Evolutionary conservation across 345 rosid species (phyloP), one percentile per base, ranked within the genome.

Genomic region (Gossypium mustelinum): DNA sequence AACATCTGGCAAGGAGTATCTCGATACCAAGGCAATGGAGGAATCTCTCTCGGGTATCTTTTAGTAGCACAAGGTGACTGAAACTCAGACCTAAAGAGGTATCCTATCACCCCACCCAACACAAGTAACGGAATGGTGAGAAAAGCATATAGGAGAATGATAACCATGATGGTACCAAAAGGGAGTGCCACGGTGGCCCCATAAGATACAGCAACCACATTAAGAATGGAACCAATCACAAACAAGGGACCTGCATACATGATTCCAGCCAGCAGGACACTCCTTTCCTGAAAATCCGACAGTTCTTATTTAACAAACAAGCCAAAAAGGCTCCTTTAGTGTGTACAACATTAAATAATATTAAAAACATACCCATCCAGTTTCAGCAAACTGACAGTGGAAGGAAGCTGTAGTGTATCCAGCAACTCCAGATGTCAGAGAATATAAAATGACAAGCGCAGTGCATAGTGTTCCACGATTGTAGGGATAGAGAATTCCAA

Each of bases 111-210:
- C 75, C 97, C 93, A 70, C 98, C 97, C 76, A 94, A 81, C 73
- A 82, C 85, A 79, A 92, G 88, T 82, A 92, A 79, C 58, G 94
- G 98, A 73, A 87, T 48, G 29, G 82, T 67, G 22, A 88, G 64
- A 77, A 89, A 68, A 47, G 81, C 72, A 62, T 81, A 83, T 39
- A 90, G 72, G 73, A 89, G 82, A 54, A 89, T 76, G 77, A 90
- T 85, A 78, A 85, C 84, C 64, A 88, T 17, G 75, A 89, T 80
- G 76, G 97, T 90, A 82, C 97, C 87, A 67, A 89, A 87, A 39
- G 97, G 98, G 82, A 92, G 86, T 41, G 97, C 92, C 73, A 89
- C 84, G 2, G 94, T 94, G 75, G 89, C 87, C 18, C 94, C 90
- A 72, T 90, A 90, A 74, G 87, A 82, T 73, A 82, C 74, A 69